Conservation (phyloP, 2,329 filamentous ascomycete genomes). For the Xylariaceae sp. region DNA sequence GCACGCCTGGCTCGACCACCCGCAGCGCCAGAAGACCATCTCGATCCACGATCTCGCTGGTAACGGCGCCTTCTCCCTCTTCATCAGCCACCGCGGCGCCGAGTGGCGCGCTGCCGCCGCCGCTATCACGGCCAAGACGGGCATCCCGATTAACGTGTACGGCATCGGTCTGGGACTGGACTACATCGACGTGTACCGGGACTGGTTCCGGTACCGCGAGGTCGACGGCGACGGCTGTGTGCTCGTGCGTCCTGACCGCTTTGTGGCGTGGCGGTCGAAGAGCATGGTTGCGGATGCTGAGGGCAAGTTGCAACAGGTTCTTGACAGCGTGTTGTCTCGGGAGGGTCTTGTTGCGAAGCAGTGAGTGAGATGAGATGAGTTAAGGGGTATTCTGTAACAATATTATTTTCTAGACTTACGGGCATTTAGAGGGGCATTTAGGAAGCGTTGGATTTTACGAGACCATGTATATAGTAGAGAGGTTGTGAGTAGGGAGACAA, state of each 20-base stretch:
- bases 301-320: constrained; percentile 22
- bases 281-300: constrained; percentile 15
- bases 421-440: too few relatives aligned
- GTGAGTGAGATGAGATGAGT: background rate
- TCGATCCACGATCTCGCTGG: constrained; percentile 59
- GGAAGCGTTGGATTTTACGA: too few relatives aligned
- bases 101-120: constrained; percentile 48
- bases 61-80: constrained; percentile 45
- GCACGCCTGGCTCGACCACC: constrained; percentile 57
- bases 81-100: constrained; percentile 52
- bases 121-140: constrained; percentile 35
- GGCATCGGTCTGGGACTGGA: constrained; percentile 54
- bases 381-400: background rate
- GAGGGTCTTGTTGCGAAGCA: background rate
- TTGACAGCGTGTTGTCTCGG: constrained; percentile 18
- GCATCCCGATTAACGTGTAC: constrained; percentile 44
- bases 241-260: constrained; percentile 54
- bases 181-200: constrained; percentile 57
- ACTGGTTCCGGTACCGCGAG: constrained; percentile 50
- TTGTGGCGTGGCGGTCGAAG: constrained; percentile 48
- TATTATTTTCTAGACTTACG: too few relatives aligned
- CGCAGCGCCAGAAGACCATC: constrained; percentile 39
- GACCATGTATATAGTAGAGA: too few relatives aligned
- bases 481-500: too few relatives aligned
- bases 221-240: constrained; percentile 55